These are phyloP conservation scores for Proliferodiscus dingleyae DNA, from an alignment of 2,329 filamentous ascomycete species.

Conservation along the genomic window DNA sequence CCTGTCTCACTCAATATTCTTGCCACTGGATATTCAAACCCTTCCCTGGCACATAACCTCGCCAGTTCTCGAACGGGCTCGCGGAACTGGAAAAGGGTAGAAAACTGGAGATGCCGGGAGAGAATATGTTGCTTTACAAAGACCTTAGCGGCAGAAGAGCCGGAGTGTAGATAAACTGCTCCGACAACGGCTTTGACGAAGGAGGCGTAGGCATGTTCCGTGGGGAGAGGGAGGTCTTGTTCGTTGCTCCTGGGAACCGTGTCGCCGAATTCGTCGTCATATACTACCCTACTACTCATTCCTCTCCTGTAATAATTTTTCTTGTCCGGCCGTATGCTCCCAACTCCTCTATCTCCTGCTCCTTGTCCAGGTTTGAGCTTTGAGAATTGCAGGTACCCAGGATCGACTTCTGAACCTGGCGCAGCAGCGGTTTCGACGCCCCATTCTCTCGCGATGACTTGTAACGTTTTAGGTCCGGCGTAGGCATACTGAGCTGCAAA, in stretches of 20 bases:
- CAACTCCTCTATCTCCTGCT: constrained; percentile 43
- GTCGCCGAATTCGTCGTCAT: constrained; percentile 83
- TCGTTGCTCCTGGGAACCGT: constrained; percentile 30
- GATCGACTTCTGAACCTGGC: constrained; percentile 87
- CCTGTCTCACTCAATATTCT: constrained; percentile 89
- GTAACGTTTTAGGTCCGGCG: constrained; percentile 68
- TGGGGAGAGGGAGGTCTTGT: constrained; percentile 23
- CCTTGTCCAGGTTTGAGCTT: constrained; percentile 40
- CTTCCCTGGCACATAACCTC: constrained; percentile 79
- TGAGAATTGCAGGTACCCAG: constrained; percentile 79
- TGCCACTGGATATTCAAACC: constrained; percentile 82
- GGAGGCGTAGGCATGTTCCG: constrained; percentile 55
- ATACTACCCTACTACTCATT: constrained; percentile 70
- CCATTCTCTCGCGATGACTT: constrained; percentile 76
- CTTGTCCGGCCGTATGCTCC: constrained; percentile 48
- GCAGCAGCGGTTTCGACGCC: constrained; percentile 83
- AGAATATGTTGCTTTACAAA: constrained; percentile 85
- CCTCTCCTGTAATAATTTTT: constrained; percentile 57
- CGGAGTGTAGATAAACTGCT: constrained; percentile 79
- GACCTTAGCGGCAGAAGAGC: constrained; percentile 68
- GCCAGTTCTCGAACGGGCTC: constrained; percentile 79
- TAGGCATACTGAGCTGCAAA: constrained; percentile 84
- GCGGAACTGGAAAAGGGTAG: constrained; percentile 76
- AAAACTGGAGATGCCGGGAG: constrained; percentile 70
- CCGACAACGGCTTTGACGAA: constrained; percentile 83